Conservation (phyloP, 768 basidiomycete species). For the Russula griseocarnosa region DNA sequence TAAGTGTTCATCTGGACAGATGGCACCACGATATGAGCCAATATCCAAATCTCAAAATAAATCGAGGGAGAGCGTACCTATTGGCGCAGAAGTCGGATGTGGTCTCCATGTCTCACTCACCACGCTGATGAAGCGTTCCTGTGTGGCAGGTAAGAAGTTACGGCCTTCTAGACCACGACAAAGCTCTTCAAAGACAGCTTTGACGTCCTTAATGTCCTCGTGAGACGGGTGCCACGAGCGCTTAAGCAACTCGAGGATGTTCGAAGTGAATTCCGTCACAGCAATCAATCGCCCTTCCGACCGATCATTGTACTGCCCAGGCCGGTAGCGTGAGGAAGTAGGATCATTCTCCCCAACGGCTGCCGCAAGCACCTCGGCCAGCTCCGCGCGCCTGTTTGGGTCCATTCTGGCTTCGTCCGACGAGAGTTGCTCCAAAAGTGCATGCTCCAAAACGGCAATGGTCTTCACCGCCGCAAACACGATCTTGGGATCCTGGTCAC, state of each 20-base stretch:
- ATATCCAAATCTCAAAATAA: neutral
- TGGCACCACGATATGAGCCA: neutral
- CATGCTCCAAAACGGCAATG: neutral
- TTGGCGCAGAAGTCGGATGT: neutral
- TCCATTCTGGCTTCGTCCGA: neutral
- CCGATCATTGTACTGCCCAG: neutral
- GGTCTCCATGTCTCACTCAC: neutral
- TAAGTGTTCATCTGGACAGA: neutral
- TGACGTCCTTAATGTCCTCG: constrained; percentile 8
- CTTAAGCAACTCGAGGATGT: neutral
- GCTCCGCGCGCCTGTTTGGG: neutral
- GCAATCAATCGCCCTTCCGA: constrained; percentile 5
- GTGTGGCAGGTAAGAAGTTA: constrained; percentile 1
- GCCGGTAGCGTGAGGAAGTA: neutral
- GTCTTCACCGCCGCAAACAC: constrained; percentile 9
- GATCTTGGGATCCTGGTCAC: constrained; percentile 8
- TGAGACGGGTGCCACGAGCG: neutral
- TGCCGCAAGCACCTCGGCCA: neutral
- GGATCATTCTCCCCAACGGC: neutral
- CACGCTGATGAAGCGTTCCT: neutral
- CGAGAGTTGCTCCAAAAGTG: neutral
- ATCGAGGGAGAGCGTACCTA: neutral
- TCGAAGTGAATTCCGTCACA: constrained; percentile 2
- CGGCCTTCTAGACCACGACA: constrained; percentile 2
- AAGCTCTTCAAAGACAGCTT: constrained; percentile 2